Conservation (phyloP, 108 stramenopile species). For the Nannochloropsis oceanica region DNA sequence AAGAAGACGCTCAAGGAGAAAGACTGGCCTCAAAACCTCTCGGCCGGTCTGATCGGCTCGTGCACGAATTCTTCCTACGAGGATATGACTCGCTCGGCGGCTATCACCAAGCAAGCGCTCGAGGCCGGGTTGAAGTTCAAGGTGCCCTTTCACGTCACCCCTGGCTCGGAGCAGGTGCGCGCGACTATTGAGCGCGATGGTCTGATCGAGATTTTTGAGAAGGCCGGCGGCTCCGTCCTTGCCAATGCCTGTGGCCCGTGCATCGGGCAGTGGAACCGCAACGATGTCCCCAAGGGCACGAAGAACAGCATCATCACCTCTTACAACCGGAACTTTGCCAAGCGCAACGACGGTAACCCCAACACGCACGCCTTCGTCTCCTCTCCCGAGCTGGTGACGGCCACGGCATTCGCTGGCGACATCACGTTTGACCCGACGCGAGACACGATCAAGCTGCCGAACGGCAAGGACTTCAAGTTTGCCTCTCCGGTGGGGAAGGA, state of each 20-base stretch:
- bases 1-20: conserved; percentile 6
- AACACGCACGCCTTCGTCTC: conserved; percentile 38
- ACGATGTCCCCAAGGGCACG: conserved; percentile 22
- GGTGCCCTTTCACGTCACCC: conserved; percentile 30
- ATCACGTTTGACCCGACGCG: conserved; percentile 29
- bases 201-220: conserved; percentile 25
- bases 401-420: conserved; percentile 25
- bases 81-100: conserved; percentile 35
- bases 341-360: conserved; percentile 45
- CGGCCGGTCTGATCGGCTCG: conserved; percentile 36
- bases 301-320: conserved; percentile 41
- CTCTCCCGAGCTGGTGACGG: conserved; percentile 36
- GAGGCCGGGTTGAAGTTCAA: conserved; percentile 34
- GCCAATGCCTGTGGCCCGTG: conserved; percentile 43
- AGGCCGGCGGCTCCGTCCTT: conserved; percentile 37
- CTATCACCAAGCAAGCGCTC: conserved; percentile 25
- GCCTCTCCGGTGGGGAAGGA: conserved; percentile 30
- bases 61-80: conserved; percentile 42
- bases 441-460: conserved; percentile 21
- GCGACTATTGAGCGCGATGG: conserved; percentile 40
- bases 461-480: conserved; percentile 32
- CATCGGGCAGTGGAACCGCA: conserved; percentile 44
- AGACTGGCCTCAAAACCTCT: conserved; percentile 30
- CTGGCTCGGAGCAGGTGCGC: conserved; percentile 38
- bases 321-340: conserved; percentile 44